A percentile compares a stretch with the other conserved stretches of the same genome.
Conservation (phyloP, 2,329 filamentous ascomycete genomes). For the Nigrograna mackinnonii region DNA sequence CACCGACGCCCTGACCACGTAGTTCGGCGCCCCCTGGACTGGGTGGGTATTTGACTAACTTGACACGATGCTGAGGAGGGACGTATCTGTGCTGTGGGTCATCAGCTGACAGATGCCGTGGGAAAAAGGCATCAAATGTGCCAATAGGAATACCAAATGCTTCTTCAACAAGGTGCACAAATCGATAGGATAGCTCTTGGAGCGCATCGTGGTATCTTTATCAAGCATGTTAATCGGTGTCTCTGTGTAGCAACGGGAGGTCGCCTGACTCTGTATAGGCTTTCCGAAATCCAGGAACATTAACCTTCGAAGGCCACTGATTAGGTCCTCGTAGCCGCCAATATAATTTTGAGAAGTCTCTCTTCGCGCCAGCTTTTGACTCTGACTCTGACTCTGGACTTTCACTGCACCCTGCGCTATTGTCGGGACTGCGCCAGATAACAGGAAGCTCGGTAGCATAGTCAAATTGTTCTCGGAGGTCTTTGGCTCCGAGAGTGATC, state of each 20-base stretch:
- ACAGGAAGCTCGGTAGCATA: conserved; percentile 59
- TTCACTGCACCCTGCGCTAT: neutral
- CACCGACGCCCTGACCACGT: conserved; percentile 58
- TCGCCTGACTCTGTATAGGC: conserved; percentile 27
- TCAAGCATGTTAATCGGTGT: conserved; percentile 5
- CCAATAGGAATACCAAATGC: conserved; percentile 55
- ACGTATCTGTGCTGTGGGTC: conserved; percentile 13
- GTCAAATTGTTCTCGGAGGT: conserved; percentile 63
- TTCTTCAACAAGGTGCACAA: conserved; percentile 60
- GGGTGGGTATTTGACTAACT: conserved; percentile 59
- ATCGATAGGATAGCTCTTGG: conserved; percentile 55
- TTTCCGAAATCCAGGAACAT: conserved; percentile 33
- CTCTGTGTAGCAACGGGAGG: conserved; percentile 7
- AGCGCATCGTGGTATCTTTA: conserved; percentile 57
- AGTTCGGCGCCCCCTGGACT: conserved; percentile 12
- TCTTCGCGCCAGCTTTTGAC: conserved; percentile 26
- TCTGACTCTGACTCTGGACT: conserved; percentile 22
- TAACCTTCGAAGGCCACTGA: conserved; percentile 36
- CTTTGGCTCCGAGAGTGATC: conserved; percentile 56
- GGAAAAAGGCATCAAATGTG: conserved; percentile 55
- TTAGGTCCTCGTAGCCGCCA: conserved; percentile 47
- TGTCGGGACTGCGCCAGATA: conserved; percentile 5
- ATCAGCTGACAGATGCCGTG: conserved; percentile 42
- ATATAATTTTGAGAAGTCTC: conserved; percentile 44
- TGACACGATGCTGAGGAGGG: conserved; percentile 59